Evolutionary conservation across 306 rosid species (phyloP).

Genomic region (Castanea crenata): DNA sequence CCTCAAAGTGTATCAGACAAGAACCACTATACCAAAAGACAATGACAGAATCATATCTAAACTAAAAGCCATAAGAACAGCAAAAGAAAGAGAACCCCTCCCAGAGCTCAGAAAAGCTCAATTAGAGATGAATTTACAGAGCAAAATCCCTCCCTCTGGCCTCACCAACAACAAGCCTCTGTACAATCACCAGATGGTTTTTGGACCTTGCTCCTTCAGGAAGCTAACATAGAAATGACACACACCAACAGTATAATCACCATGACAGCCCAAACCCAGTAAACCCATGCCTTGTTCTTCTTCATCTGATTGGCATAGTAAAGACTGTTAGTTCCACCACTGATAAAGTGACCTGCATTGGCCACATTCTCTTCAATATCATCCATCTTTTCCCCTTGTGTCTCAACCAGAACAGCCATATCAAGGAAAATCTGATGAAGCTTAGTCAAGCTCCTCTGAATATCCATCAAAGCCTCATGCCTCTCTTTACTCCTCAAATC

Average conservation of each 20-base stretch:
- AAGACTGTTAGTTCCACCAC: conserved; percentile 75
- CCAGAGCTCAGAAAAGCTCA: not conserved
- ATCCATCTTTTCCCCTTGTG: conserved; percentile 74
- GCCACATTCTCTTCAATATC: conserved; percentile 82
- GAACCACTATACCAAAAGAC: not conserved
- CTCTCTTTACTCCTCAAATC: conserved; percentile 58
- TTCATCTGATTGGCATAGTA: conserved; percentile 73
- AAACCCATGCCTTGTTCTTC: conserved; percentile 55
- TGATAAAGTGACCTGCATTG: conserved; percentile 54
- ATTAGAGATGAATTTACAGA: not conserved
- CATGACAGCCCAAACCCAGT: conserved; percentile 64
- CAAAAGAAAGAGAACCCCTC: not conserved
- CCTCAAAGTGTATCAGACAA: not conserved
- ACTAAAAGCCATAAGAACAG: not conserved
- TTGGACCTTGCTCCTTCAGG: conserved; percentile 32
- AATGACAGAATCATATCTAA: conserved; percentile 2
- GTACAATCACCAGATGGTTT: conserved; percentile 16
- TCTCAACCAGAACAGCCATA: conserved; percentile 90
- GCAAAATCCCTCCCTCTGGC: not conserved
- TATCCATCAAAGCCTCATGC: conserved; percentile 78
- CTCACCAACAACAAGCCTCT: conserved; percentile 1
- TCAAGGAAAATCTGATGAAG: conserved; percentile 94
- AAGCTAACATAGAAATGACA: conserved; percentile 51
- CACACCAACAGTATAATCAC: conserved; percentile 68
- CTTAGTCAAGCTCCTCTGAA: conserved; percentile 82